phyloP scores from a whole-genome alignment of 768 basidiomycete genomes.

The Russula emetica region DNA sequence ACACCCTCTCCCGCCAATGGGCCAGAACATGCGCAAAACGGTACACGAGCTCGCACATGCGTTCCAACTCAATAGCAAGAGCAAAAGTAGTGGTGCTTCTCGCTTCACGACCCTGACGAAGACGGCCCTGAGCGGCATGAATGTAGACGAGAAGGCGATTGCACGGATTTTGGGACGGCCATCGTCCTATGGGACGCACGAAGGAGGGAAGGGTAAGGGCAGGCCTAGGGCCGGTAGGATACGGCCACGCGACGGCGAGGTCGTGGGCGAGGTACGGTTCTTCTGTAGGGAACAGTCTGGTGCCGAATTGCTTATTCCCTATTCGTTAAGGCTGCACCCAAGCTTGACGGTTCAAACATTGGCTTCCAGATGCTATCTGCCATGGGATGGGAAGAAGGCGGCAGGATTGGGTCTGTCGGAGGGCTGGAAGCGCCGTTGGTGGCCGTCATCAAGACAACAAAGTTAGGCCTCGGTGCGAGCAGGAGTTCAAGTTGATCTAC shows the following conservation, averaged over 20 bases:
- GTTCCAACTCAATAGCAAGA: slow-evolving; percentile 74
- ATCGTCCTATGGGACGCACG: slow-evolving; percentile 29
- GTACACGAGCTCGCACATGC: slow-evolving; percentile 78
- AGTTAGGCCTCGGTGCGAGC: slow-evolving; percentile 73
- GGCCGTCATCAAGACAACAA: slow-evolving; percentile 83
- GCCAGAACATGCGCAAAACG: slow-evolving; percentile 61
- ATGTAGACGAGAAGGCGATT: slow-evolving; percentile 60
- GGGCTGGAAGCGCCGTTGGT: slow-evolving; percentile 70
- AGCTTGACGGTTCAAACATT: slow-evolving; percentile 72
- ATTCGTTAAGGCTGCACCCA: slow-evolving; percentile 61
- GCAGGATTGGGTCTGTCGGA: slow-evolving; percentile 59
- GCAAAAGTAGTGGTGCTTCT: slow-evolving; percentile 61
- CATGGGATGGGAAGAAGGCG: slow-evolving; percentile 92
- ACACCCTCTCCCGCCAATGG: slow-evolving; percentile 75
- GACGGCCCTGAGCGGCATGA: slow-evolving; percentile 54
- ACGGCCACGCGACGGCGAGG: slow-evolving; percentile 74
- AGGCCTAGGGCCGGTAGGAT: slow-evolving; percentile 25
- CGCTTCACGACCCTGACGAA: slow-evolving; percentile 77
- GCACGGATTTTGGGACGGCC: slow-evolving; percentile 37
- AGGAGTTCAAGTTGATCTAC: not conserved
- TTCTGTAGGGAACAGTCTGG: not conserved
- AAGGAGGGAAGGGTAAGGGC: slow-evolving; percentile 30
- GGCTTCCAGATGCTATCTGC: slow-evolving; percentile 83
- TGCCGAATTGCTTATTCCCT: not conserved
- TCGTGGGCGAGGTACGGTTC: slow-evolving; percentile 67